Conservation (phyloP, 176 grass and related monocot genomes). For the Zoysia pacifica region DNA sequence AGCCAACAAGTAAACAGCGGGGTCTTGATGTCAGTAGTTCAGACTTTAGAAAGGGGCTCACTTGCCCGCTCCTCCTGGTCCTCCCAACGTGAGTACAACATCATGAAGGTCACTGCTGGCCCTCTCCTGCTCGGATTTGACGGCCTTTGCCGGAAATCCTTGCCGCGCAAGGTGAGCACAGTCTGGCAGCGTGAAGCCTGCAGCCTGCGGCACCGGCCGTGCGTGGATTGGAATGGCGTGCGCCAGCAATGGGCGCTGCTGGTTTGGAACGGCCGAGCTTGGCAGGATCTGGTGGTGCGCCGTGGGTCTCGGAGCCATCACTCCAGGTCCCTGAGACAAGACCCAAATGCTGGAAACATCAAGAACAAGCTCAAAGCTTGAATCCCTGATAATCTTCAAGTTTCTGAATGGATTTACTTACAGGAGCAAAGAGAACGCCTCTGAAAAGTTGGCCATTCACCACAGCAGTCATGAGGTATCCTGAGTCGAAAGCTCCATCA, state of each 20-base stretch:
- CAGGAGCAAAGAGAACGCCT: slow-evolving; percentile 90
- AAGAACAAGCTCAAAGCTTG: background rate
- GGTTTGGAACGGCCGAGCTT: slow-evolving; percentile 53
- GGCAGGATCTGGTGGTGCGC: slow-evolving; percentile 60
- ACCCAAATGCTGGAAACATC: background rate
- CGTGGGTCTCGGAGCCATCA: slow-evolving; percentile 56
- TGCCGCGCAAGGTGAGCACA: slow-evolving; percentile 55
- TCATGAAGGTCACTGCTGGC: slow-evolving; percentile 69
- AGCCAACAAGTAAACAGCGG: slow-evolving; percentile 30
- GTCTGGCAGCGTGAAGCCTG: slow-evolving; percentile 52
- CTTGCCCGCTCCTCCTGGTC: slow-evolving; percentile 67
- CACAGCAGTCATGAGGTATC: slow-evolving; percentile 85
- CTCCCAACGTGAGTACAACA: slow-evolving; percentile 91
- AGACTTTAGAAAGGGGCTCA: slow-evolving; percentile 20
- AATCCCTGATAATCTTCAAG: background rate
- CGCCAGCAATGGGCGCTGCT: slow-evolving; percentile 51
- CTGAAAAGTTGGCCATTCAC: slow-evolving; percentile 90
- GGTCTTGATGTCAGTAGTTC: background rate
- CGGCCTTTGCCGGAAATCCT: slow-evolving; percentile 46
- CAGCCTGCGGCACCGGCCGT: slow-evolving; percentile 50
- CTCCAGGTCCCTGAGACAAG: slow-evolving; percentile 60
- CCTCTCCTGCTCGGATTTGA: slow-evolving; percentile 65
- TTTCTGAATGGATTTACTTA: slow-evolving; percentile 47
- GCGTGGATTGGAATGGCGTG: slow-evolving; percentile 58
- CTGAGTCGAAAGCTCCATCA: slow-evolving; percentile 92